Base-by-base conservation (phyloP, 1,284 basidiomycete species). In the Moesziomyces antarcticus region DNA sequence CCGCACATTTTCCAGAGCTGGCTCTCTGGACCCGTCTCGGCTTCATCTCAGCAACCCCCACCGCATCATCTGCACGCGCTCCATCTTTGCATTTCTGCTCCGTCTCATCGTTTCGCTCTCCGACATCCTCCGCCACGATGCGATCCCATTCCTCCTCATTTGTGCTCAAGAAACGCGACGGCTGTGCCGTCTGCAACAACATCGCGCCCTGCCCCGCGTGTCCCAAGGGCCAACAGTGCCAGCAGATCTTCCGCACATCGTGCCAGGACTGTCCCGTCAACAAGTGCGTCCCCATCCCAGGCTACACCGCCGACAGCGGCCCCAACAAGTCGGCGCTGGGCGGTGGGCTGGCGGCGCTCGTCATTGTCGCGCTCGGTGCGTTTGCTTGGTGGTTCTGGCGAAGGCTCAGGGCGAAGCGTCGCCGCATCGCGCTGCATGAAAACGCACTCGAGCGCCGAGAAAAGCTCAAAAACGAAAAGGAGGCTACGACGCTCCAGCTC, bases 231-330 rank as follows among this genome's bases (percentile, higher is more conserved):
- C 52, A 73, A 16, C 63, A 63, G 25, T 76, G 74, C 48, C 63
- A 70, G 54, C 74, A 76, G 50, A 67, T 70, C 60, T 66, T 73
- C 22, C 65, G 66, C 37, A 50, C 65, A 24, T 73, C 70, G 6
- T 76, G 74, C 44, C 66, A 73, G 27, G 66, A 69, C 30, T 76
- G 74, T 35, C 65, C 74, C 21, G 66, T 70, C 63, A 73, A 73
- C 60, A 66, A 66, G 25, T 76, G 74, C 57, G 63, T 67, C 37
- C 25, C 59, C 43, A 67, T 70, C 33, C 51, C 58, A 14, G 60
- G 54, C 35, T 59, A 53, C 44, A 21, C 10, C 20, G 25, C 43
- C 8, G 24, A 35, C n/a, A n/a, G 22, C 5, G 49, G 48, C 35
- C 13, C 53, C 53, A 58, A 62, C 49, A 62, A 50, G 16, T 75